Evolutionary conservation across 2,329 filamentous ascomycete genomes (phyloP), one percentile per base, ranked within the genome.

Genomic region (Lithohypha guttulata): DNA sequence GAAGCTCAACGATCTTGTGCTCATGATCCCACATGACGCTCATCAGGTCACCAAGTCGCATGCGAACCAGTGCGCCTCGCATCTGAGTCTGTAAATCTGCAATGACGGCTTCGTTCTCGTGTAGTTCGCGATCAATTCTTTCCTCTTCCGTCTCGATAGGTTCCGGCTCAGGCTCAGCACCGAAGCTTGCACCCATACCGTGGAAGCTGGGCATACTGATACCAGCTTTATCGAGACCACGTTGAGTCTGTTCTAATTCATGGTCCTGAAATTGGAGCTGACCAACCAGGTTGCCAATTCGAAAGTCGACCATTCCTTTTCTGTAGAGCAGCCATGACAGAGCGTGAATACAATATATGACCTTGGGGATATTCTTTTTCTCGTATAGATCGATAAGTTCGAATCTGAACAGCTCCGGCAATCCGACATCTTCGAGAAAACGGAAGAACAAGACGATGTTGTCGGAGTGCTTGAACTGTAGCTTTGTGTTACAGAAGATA

Each of bases 351-450:
- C 91, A 98, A 64, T 98, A 93, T 46, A 98, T 98, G 57, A 96
- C 93, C 60, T 96, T 98, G 3, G 91, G 91, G 1, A 96, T 93
- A 54, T 98, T 98, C 64, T 98, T 98, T 69, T 96, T 98, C 62
- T 98, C 93, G 65, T 98, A 98, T 9, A 98, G 66, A 61, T 98
- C 91, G 48, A 96, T 93, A 31, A 96, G 70, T 59, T 98, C 91
- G 59, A 98, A 98, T 42, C 89, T 79, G 60, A 98, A 98, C 13
- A 98, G 73, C 52, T 98, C 93, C 1, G 91, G 91, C 2, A 98
- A 68, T 54, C 94, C 83, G 6, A 95, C 78, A 44, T 95, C 84
- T 47, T 89, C 84, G 1, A 98, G 71, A 49, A 93, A 94, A 42
- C 83, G 78, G 64, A 96, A 96, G 65, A 98, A 98, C 34, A 91